Conservation (phyloP, 2,329 filamentous ascomycete genomes). For the Aspergillus persii region DNA sequence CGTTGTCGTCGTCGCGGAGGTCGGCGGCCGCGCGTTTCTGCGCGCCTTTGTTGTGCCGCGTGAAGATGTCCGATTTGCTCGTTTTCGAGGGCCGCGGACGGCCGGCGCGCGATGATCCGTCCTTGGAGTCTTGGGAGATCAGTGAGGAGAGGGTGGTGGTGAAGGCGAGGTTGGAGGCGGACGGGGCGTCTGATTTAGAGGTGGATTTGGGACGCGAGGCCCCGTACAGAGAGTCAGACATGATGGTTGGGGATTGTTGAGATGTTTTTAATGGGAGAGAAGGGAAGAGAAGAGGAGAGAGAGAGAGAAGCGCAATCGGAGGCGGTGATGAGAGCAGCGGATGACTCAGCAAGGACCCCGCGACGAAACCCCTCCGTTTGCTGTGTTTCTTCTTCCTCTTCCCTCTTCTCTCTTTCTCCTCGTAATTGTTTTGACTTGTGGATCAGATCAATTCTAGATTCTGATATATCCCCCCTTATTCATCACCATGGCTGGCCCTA, state of each 20-base stretch:
- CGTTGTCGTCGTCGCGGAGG: constrained; percentile 50
- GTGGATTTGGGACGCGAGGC: constrained; percentile 62
- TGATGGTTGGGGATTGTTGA: neutral
- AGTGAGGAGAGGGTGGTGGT: constrained; percentile 82
- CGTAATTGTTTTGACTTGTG: neutral
- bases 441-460: neutral
- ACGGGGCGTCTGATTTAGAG: constrained; percentile 51
- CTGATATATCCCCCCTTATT: neutral
- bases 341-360: neutral
- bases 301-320: too few species aligned
- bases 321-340: neutral
- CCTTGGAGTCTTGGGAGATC: constrained; percentile 56
- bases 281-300: neutral
- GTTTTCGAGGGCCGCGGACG: constrained; percentile 43
- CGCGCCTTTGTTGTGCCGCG: constrained; percentile 60
- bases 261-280: neutral
- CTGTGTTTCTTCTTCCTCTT: neutral
- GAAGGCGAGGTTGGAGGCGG: constrained; percentile 76
- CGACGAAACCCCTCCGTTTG: neutral
- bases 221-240: constrained; percentile 64
- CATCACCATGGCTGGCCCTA: constrained; percentile 33
- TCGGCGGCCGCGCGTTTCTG: constrained; percentile 63
- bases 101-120: constrained; percentile 43
- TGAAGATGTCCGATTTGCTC: constrained; percentile 69
- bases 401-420: neutral